Evolutionary conservation across 2,329 filamentous ascomycete species (phyloP).

Genomic region (Trichothecium sympodiale): DNA sequence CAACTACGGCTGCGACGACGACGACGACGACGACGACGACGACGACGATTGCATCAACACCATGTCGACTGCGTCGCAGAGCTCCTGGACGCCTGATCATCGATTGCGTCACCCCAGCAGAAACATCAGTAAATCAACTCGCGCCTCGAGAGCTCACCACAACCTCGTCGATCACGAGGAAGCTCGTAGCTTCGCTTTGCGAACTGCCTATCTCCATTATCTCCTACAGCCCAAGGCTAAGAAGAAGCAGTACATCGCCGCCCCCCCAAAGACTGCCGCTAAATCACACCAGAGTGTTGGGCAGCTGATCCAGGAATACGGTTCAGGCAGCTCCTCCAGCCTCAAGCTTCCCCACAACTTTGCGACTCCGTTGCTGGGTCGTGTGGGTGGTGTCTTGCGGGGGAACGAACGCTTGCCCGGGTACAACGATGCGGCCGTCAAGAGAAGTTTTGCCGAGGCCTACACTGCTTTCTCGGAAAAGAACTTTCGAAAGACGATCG

Average conservation of each 20-base stretch:
- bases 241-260: slow-evolving; percentile 73
- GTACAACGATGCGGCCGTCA: slow-evolving; percentile 82
- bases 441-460: slow-evolving; percentile 88
- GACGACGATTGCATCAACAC: no score
- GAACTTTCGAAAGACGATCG: slow-evolving; percentile 79
- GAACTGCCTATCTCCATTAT: slow-evolving; percentile 85
- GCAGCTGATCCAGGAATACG: slow-evolving; percentile 82
- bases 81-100: slow-evolving; percentile 3
- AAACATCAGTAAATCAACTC: slow-evolving; percentile 28
- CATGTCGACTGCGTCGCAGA: no score
- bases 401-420: slow-evolving; percentile 78
- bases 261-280: slow-evolving; percentile 45
- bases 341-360: slow-evolving; percentile 49
- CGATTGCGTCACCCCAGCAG: slow-evolving; percentile 10
- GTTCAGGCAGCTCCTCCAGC: slow-evolving; percentile 34
- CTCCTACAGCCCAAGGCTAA: slow-evolving; percentile 84
- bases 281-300: slow-evolving; percentile 62
- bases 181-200: slow-evolving; percentile 83
- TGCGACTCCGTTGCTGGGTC: slow-evolving; percentile 47
- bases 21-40: no score
- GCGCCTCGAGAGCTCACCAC: slow-evolving; percentile 33
- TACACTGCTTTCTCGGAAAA: slow-evolving; percentile 87
- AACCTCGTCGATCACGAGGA: slow-evolving; percentile 56
- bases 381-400: slow-evolving; percentile 69
- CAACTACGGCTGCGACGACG: no score